Conservation (phyloP, 202 grass and related monocot genomes). For the Digitaria exilis region DNA sequence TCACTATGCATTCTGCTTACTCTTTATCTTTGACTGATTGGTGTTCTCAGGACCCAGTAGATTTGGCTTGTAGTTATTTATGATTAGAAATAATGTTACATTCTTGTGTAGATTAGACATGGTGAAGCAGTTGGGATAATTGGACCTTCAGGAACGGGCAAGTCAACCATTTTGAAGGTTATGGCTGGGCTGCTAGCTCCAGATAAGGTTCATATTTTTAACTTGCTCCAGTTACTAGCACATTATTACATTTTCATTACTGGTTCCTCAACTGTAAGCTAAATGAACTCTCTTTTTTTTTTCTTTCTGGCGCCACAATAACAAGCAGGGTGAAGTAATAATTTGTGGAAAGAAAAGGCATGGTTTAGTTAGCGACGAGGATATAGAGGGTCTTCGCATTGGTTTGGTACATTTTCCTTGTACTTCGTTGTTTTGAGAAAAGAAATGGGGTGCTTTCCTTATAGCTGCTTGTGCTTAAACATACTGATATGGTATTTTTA, state of each 20-base stretch:
- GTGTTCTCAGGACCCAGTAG: background rate
- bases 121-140: conserved; percentile 99
- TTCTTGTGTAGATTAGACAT: conserved; percentile 80
- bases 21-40: background rate
- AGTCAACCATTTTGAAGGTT: conserved; percentile 96
- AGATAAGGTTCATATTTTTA: conserved; percentile 66
- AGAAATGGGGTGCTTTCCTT: conserved; percentile 28
- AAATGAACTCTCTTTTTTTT: conserved; percentile 3
- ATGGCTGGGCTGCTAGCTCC: conserved; percentile 91
- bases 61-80: conserved; percentile 15
- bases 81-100: conserved; percentile 34
- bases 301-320: conserved; percentile 29
- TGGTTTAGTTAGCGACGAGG: conserved; percentile 92
- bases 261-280: conserved; percentile 9
- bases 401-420: conserved; percentile 69
- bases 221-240: conserved; percentile 11
- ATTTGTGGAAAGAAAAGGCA: conserved; percentile 82
- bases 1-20: background rate
- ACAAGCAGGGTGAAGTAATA: conserved; percentile 80
- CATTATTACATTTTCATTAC: conserved; percentile 4
- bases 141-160: conserved; percentile 94
- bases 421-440: conserved; percentile 27
- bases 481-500: conserved; percentile 32
- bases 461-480: conserved; percentile 6
- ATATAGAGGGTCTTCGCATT: conserved; percentile 87